A percentile compares a stretch with the other conserved stretches of the same genome.
These are phyloP conservation scores for Danielozyma ontarioensis DNA, from an alignment of 805 yeast genomes.

Conservation along the genomic window DNA sequence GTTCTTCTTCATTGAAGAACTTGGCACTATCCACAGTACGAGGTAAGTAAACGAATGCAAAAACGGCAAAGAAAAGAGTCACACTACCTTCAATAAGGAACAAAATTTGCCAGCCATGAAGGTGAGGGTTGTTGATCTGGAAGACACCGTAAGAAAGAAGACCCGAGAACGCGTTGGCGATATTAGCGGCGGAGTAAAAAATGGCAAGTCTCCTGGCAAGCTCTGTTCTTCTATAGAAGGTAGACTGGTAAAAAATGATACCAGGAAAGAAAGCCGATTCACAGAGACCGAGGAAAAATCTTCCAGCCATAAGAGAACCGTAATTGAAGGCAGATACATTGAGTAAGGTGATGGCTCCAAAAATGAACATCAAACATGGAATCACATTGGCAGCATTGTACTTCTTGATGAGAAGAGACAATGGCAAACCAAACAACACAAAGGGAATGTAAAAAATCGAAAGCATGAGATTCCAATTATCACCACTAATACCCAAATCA, in stretches of 20 bases:
- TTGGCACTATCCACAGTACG: constrained; percentile 28
- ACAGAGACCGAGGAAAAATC: constrained; percentile 33
- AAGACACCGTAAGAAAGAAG: constrained; percentile 29
- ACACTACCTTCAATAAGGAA: constrained; percentile 42
- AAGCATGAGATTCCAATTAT: constrained; percentile 41
- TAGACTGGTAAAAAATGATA: constrained; percentile 30
- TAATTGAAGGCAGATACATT: constrained; percentile 36
- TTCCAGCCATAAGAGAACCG: constrained; percentile 27
- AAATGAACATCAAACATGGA: constrained; percentile 40
- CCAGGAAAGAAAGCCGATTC: constrained; percentile 38
- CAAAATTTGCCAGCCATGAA: constrained; percentile 46
- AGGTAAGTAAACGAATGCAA: constrained; percentile 32
- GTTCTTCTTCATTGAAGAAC: constrained; percentile 38
- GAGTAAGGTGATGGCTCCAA: constrained; percentile 38
- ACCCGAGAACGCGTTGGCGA: constrained; percentile 35
- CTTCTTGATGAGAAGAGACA: constrained; percentile 35
- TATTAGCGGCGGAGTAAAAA: constrained; percentile 30
- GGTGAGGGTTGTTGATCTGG: constrained; percentile 30
- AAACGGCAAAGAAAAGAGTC: constrained; percentile 30
- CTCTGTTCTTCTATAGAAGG: constrained; percentile 34
- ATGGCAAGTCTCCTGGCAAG: constrained; percentile 31
- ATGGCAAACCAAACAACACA: constrained; percentile 41
- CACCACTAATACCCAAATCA: constrained; percentile 37
- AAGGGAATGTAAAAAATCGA: constrained; percentile 43
- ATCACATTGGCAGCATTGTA: constrained; percentile 41